Evolutionary conservation across 176 grass and related monocot species (phyloP), one percentile per base, ranked within the genome.

Genomic region (Carex pumila): DNA sequence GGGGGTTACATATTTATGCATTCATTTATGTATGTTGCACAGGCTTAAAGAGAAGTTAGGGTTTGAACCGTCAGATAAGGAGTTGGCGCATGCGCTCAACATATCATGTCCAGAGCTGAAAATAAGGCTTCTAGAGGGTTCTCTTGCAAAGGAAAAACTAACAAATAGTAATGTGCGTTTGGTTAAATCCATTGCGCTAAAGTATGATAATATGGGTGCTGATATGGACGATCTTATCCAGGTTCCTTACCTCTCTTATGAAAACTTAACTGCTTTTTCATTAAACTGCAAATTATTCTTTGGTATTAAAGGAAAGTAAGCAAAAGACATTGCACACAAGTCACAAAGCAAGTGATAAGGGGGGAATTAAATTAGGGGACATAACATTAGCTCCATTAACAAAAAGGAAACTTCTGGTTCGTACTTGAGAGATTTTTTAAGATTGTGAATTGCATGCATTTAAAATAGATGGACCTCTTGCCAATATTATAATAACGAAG

Each of bases 141-240:
- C 90, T 84, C 88, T 94, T 4, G 96, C 96, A 43, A 89, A 88
- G 71, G 93, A 99, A 85, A 93, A 94, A 87, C 85, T 99, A 66
- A 87, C 91, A 13, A 99, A 95, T 87, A 93, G 93, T 83, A 99
- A 99, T 89, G 64, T 95, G n/a, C 91, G 93, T 73, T 73, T 99
- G 83, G 96, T 99, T 53, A 99, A 95, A 80, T 99, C 96, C 81
- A 93, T 99, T 89, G 96, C 96, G 2, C 93, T 92, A 74, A 99
- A 94, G 81, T 99, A 95, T 82, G 93, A 99, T 58, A 95, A 95
- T 61, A 81, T 99, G 18, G 96, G 93, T 3, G 93, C 87, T 15
- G 96, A 95, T 36, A 85, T 99, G 91, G 81, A 88, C 17, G 96
- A 99, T 81, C 96, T 99, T 70, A 94, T 99, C 85, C 96, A 99